Percentiles rank a stretch among this genome's conserved stretches.
Evolutionary conservation across 106 monocot species (phyloP).

Genomic region (Acorus gramineus): DNA sequence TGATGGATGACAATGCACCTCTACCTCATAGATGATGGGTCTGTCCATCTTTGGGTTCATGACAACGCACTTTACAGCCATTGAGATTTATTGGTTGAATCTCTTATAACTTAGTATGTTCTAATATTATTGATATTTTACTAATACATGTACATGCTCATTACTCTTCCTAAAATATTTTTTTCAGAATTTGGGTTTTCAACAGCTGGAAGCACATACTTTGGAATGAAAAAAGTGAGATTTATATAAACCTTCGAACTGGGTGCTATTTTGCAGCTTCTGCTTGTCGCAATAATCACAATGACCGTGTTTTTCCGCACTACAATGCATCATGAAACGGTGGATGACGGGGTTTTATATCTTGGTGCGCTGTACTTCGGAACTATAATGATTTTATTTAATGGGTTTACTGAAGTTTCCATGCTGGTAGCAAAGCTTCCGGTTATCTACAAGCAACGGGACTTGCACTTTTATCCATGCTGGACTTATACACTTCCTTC

Average conservation of each 20-base stretch:
- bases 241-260: not conserved
- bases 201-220: too few relatives aligned
- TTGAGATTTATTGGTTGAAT: too few relatives aligned
- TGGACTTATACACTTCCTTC: constrained; percentile 92
- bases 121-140: too few relatives aligned
- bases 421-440: constrained; percentile 87
- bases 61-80: too few relatives aligned
- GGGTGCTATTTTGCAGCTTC: constrained; percentile 53
- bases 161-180: too few relatives aligned
- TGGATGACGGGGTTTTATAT: constrained; percentile 92
- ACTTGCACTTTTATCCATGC: constrained; percentile 87
- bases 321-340: constrained; percentile 68
- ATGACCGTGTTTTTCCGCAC: constrained; percentile 98
- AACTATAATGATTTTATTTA: constrained; percentile 89
- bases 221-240: too few relatives aligned
- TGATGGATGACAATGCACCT: too few relatives aligned
- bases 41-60: too few relatives aligned
- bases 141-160: too few relatives aligned
- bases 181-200: too few relatives aligned
- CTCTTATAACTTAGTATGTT: too few relatives aligned
- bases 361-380: constrained; percentile 87
- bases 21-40: too few relatives aligned
- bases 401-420: constrained; percentile 98
- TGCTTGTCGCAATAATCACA: constrained; percentile 78
- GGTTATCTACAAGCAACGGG: constrained; percentile 97